Evolutionary conservation across 805 yeast species (phyloP), one percentile per base, ranked within the genome.

Genomic region (Ogataea haglerorum): DNA sequence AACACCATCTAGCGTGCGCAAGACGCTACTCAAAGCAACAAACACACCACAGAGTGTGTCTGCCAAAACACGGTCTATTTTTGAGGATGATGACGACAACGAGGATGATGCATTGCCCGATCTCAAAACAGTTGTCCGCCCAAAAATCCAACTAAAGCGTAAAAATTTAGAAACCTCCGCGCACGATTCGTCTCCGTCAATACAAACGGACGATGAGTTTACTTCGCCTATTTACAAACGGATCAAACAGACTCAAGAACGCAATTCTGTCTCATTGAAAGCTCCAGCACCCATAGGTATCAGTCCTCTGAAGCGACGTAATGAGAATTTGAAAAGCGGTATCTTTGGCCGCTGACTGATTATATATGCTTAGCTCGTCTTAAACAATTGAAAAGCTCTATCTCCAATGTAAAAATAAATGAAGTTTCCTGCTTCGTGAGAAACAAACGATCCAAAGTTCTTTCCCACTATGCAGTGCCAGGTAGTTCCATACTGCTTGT

Each of bases 391-490:
- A 51, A 82, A 73, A 3, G 93, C 93, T 39, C 74, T 64, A 30
- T 78, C 76, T 25, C 80, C 90, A 49, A 82, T 69, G 64, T 83
- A 85, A 54, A 79, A 82, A 55, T 85, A 85, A 10, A 79, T 67
- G 54, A 85, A 85, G 52, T 69, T 71, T 1, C 89, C 90, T 49
- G 78, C 78, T 60, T 84, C 68, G 56, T 85, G 93, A 10, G 90
- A 81, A 14, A 85, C 88, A 57, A 80, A 83, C 35, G 84, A 75
- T 3, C 93, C 91, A 61, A 85, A 85, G 52, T 80, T 80, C 59
- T 77, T 81, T 9, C 93, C 95, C 38, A 83, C 89, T 36, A 85
- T 73, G 2, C 82, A 86, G 58, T 85, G 91, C 95, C 93, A 85
- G 28, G 86, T 76, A 21, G 79, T 73, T 0, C 90, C 91, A 44